Evolutionary conservation across 78 protist genomes (phyloP).

Genomic region (Dictyostelium intermedium): DNA sequence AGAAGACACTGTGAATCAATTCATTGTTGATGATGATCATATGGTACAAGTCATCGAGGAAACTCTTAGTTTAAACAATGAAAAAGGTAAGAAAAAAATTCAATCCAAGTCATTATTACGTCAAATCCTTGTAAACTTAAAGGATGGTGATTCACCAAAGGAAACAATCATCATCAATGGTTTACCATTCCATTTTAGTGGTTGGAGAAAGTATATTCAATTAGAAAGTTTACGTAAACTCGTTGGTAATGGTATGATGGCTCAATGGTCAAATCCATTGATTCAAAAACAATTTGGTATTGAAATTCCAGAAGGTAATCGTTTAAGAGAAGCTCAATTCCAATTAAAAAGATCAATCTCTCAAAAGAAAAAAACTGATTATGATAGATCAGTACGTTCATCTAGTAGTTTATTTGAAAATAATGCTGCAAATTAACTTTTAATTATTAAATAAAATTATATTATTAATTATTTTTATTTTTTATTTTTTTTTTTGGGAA

Average conservation of each 20-base stretch:
- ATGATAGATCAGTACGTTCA: not conserved
- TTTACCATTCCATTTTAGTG: conserved; percentile 18
- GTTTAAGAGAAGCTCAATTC: not conserved
- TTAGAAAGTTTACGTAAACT: conserved; percentile 23
- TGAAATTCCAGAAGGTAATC: not conserved
- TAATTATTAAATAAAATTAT: not conserved
- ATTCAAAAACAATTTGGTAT: conserved; percentile 36
- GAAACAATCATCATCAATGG: conserved; percentile 14
- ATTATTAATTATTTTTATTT: not conserved
- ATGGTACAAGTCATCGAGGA: conserved; percentile 36
- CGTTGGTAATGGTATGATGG: not conserved
- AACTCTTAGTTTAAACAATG: not conserved
- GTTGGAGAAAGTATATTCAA: conserved; percentile 72
- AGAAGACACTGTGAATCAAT: conserved; percentile 14
- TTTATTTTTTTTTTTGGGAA: not conserved
- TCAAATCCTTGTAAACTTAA: conserved; percentile 25
- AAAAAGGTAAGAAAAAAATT: conserved; percentile 52
- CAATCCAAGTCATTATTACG: conserved; percentile 12
- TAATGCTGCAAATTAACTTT: not conserved
- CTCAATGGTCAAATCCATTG: conserved; percentile 38
- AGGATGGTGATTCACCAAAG: conserved; percentile 49
- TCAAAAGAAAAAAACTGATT: not conserved
- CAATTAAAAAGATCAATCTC: not conserved
- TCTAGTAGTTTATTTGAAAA: not conserved
- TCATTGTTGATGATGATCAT: conserved; percentile 30